Evolutionary conservation across 2,329 filamentous ascomycete genomes (phyloP).

Genomic region (Colletotrichum eleusines): DNA sequence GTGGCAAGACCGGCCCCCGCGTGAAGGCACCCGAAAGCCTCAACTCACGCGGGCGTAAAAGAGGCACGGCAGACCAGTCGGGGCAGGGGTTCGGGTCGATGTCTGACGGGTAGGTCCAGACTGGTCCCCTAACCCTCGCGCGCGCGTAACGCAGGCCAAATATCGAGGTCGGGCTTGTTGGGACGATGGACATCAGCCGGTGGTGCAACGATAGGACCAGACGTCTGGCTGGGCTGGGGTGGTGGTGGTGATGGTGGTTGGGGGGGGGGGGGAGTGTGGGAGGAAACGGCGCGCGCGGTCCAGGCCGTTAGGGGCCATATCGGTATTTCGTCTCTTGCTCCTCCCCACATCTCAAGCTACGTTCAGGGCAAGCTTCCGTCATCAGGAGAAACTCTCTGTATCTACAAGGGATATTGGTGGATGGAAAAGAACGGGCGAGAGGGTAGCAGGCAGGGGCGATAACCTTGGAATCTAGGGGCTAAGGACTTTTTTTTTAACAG

Average conservation of each 20-base stretch:
- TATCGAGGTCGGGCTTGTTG: not conserved
- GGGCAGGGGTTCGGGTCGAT: not conserved
- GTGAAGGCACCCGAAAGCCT: not conserved
- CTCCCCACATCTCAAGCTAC: not conserved
- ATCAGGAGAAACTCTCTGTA: not conserved
- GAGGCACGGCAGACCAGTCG: not conserved
- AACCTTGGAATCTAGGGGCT: slow-evolving; percentile 36
- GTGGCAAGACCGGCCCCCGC: too few relatives aligned
- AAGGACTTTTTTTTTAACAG: slow-evolving; percentile 5
- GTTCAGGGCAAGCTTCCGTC: slow-evolving; percentile 17
- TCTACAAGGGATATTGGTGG: slow-evolving; percentile 11
- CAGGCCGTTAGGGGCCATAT: slow-evolving; percentile 2
- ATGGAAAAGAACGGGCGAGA: not conserved
- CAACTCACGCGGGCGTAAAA: not conserved
- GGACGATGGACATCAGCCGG: not conserved
- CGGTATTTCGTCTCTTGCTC: not conserved
- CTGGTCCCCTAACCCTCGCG: too few relatives aligned
- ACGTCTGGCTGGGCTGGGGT: not conserved
- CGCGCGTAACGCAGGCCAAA: too few relatives aligned
- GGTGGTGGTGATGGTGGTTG: too few relatives aligned
- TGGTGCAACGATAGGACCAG: not conserved
- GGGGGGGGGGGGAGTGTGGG: too few relatives aligned
- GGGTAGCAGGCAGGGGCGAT: slow-evolving; percentile 23
- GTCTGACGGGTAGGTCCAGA: not conserved
- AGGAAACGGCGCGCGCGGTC: slow-evolving; percentile 9